Evolutionary conservation across 2,329 filamentous ascomycete genomes (phyloP).

Genomic region (Scolecobasidium constrictum): DNA sequence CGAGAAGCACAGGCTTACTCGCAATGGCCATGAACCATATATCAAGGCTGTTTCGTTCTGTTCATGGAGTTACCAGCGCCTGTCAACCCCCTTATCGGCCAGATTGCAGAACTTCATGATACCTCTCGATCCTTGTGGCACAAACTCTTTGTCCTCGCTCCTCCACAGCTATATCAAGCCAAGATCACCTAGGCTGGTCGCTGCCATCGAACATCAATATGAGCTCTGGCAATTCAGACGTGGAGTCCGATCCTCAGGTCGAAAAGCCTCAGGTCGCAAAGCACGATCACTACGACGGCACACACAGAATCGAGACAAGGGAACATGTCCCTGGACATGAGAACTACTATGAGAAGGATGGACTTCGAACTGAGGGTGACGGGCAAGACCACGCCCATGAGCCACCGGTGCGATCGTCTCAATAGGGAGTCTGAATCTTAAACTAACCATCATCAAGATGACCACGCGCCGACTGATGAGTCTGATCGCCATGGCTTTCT

Average conservation of each 20-base stretch:
- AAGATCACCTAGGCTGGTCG: no score
- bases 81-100: no score
- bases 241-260: not conserved
- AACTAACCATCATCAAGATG: not conserved
- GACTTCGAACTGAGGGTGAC: conserved; percentile 34
- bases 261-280: conserved; percentile 22
- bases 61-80: no score
- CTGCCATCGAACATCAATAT: no score
- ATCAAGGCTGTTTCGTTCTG: no score
- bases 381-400: conserved; percentile 37
- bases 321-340: conserved; percentile 21
- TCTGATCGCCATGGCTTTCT: conserved; percentile 42
- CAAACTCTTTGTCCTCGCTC: no score
- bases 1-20: no score
- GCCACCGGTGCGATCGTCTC: conserved; percentile 29
- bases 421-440: not conserved
- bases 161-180: no score
- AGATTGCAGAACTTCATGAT: no score
- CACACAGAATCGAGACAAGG: conserved; percentile 3
- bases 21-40: no score
- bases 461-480: not conserved
- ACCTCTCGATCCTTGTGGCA: no score
- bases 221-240: no score
- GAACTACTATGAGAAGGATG: conserved; percentile 35
- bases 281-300: not conserved